Percentiles rank a stretch among this genome's conserved stretches.
Evolutionary conservation across 495 filamentous ascomycete genomes (phyloP).

Genomic region (Oidiodendron maius): DNA sequence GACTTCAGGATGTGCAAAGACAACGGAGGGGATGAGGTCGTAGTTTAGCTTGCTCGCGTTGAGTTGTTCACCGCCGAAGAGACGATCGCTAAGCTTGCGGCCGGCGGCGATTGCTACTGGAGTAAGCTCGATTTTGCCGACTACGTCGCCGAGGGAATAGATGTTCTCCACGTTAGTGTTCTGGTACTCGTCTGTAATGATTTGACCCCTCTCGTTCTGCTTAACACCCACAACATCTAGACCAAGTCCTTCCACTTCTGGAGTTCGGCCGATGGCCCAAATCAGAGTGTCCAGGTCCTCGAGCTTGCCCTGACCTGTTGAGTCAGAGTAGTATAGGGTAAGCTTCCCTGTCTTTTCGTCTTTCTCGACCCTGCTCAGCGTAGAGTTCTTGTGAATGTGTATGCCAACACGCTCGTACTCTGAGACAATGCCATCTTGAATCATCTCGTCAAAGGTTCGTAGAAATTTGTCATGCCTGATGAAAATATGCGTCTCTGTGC

Average conservation of each 20-base stretch:
- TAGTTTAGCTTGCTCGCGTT: conserved; percentile 58
- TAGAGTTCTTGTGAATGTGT: conserved; percentile 68
- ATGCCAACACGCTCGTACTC: conserved; percentile 86
- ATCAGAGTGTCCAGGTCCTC: conserved; percentile 63
- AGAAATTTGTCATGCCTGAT: conserved; percentile 85
- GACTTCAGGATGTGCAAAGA: conserved; percentile 77
- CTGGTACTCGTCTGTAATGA: conserved; percentile 69
- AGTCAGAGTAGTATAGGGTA: conserved; percentile 57
- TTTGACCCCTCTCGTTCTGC: conserved; percentile 50
- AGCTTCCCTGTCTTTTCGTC: conserved; percentile 60
- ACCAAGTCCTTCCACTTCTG: conserved; percentile 58
- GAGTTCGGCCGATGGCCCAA: conserved; percentile 72
- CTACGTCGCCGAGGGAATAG: conserved; percentile 72
- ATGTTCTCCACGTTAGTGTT: conserved; percentile 72
- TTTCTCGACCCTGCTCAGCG: conserved; percentile 62
- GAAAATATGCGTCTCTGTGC: conserved; percentile 90
- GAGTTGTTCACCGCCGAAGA: conserved; percentile 62
- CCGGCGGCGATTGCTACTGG: conserved; percentile 80
- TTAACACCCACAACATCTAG: conserved; percentile 60
- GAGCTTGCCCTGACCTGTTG: conserved; percentile 40
- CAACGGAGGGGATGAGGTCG: conserved; percentile 69
- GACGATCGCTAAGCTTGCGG: conserved; percentile 62
- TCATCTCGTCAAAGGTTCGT: conserved; percentile 89
- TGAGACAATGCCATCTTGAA: conserved; percentile 76
- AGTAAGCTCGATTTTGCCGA: conserved; percentile 67